Percentiles rank a stretch among this genome's conserved stretches.
phyloP scores from a whole-genome alignment of 805 yeast species.

The Candida tammaniensis region DNA sequence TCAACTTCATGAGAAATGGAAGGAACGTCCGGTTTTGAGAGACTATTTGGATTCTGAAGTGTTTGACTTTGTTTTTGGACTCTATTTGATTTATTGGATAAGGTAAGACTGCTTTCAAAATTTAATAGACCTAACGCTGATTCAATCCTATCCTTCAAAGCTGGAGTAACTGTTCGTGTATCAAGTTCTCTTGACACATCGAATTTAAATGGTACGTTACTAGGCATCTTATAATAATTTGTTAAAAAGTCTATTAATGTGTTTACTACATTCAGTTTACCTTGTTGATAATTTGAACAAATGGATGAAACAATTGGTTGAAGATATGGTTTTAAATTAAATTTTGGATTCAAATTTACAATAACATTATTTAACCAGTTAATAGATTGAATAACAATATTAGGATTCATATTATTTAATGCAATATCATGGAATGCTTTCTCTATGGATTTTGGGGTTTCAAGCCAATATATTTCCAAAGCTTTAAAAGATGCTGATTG shows the following conservation, averaged over 20 bases:
- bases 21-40: too few species aligned
- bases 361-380: constrained; percentile 43
- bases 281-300: constrained; percentile 1
- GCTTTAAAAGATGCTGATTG: constrained; percentile 47
- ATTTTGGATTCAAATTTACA: constrained; percentile 28
- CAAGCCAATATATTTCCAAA: constrained; percentile 53
- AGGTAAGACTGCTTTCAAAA: too few species aligned
- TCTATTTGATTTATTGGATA: too few species aligned
- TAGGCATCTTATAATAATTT: constrained; percentile 26
- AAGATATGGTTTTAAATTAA: constrained; percentile 27
- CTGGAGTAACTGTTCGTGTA: constrained; percentile 25
- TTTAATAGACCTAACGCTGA: not conserved
- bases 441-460: constrained; percentile 50
- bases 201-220: constrained; percentile 16
- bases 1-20: too few species aligned
- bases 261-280: constrained; percentile 12
- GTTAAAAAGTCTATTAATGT: constrained; percentile 21
- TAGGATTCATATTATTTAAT: constrained; percentile 34
- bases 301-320: constrained; percentile 11
- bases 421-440: constrained; percentile 42
- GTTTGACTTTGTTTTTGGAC: too few species aligned
- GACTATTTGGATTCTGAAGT: too few species aligned
- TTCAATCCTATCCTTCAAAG: constrained; percentile 10
- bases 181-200: constrained; percentile 45
- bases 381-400: constrained; percentile 43